Evolutionary conservation across 2,329 filamentous ascomycete genomes (phyloP).

Genomic region (Akanthomyces uredinophilus): DNA sequence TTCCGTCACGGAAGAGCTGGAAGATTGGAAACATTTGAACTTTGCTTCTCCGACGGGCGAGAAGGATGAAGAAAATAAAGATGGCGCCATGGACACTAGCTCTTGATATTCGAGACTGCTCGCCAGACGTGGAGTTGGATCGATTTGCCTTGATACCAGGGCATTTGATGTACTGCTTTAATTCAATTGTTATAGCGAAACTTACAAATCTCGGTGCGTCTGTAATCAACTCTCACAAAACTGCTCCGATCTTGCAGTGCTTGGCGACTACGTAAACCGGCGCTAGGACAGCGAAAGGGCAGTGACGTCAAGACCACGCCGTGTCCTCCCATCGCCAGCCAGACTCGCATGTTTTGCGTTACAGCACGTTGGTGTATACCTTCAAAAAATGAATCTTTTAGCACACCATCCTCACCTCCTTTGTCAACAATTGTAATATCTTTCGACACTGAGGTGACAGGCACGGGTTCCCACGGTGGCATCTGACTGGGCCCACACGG

Average conservation of each 20-base stretch:
- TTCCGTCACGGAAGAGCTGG: conserved; percentile 89
- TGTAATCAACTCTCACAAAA: too few relatives aligned
- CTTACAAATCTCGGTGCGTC: too few relatives aligned
- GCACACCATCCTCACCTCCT: not conserved
- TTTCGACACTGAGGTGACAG: not conserved
- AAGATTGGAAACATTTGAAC: conserved; percentile 86
- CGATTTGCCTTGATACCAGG: not conserved
- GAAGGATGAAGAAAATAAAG: conserved; percentile 12
- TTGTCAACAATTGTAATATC: not conserved
- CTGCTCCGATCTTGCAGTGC: too few relatives aligned
- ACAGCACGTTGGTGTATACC: not conserved
- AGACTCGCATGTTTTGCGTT: not conserved
- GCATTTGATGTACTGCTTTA: not conserved
- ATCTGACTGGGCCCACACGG: conserved; percentile 10
- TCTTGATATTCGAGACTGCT: not conserved
- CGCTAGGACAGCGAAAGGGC: not conserved
- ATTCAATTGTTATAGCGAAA: too few relatives aligned
- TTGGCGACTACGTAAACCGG: not conserved
- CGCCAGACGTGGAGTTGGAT: not conserved
- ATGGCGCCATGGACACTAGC: conserved; percentile 7
- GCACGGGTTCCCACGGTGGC: conserved; percentile 1
- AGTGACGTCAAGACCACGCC: not conserved
- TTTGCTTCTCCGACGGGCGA: conserved; percentile 37
- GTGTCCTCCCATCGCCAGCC: not conserved
- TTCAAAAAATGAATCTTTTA: not conserved